Percentiles rank a stretch among this genome's conserved stretches.
These are phyloP conservation scores for Rhodomyrtus psidioides DNA, from an alignment of 441 rosid genomes.

Conservation along the genomic window DNA sequence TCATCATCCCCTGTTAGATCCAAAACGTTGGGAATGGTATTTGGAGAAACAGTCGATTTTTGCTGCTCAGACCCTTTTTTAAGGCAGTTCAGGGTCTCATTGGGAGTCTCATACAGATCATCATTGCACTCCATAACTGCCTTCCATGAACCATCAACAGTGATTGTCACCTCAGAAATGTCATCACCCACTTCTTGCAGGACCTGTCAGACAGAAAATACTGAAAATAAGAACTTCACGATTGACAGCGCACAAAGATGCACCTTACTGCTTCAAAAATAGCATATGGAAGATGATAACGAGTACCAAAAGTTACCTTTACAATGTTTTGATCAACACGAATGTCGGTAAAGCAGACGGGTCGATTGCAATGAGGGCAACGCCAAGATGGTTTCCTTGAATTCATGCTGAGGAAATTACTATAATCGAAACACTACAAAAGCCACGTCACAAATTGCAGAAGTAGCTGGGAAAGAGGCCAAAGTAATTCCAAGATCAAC, in stretches of 20 bases:
- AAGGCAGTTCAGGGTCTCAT: constrained; percentile 19
- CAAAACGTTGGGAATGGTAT: constrained; percentile 27
- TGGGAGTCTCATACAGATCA: constrained; percentile 18
- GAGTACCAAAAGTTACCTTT: constrained; percentile 51
- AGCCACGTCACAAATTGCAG: constrained; percentile 2
- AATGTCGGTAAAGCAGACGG: constrained; percentile 65
- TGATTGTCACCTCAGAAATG: constrained; percentile 59
- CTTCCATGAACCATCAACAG: constrained; percentile 88
- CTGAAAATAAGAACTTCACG: neutral
- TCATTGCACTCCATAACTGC: constrained; percentile 47
- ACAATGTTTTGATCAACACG: constrained; percentile 82
- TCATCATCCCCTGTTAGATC: constrained; percentile 70
- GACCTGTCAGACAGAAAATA: constrained; percentile 34
- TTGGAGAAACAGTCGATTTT: constrained; percentile 23
- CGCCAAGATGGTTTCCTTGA: constrained; percentile 95
- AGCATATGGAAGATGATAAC: neutral
- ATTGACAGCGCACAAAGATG: neutral
- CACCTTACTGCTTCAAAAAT: neutral
- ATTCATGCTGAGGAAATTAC: constrained; percentile 65
- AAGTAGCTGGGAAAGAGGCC: neutral
- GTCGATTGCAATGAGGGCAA: constrained; percentile 86
- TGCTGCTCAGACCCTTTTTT: constrained; percentile 29
- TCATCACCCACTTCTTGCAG: constrained; percentile 53
- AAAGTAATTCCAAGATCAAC: neutral
- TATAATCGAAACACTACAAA: constrained; percentile 80